Percentiles rank a stretch among this genome's conserved stretches.
These are phyloP conservation scores for Stagonosporopsis vannaccii DNA, from an alignment of 2,329 filamentous ascomycete genomes.

Conservation along the genomic window DNA sequence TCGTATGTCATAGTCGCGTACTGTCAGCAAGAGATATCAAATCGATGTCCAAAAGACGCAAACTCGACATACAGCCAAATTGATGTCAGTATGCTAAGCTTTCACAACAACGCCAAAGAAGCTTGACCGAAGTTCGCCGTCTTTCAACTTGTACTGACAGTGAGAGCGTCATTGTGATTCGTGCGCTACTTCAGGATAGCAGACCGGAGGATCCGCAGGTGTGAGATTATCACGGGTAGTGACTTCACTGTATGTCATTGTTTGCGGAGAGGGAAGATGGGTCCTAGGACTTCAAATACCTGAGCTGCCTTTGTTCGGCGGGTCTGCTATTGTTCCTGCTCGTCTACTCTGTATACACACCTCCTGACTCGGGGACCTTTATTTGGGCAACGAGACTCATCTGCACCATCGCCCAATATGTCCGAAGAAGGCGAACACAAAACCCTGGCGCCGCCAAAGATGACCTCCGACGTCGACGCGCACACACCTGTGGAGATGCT, in stretches of 20 bases:
- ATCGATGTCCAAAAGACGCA: too few relatives aligned
- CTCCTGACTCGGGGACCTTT: neutral
- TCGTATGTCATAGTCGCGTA: neutral
- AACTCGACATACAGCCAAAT: neutral
- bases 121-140: slow-evolving; percentile 2
- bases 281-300: neutral
- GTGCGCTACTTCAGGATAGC: neutral
- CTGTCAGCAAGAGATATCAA: too few relatives aligned
- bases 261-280: slow-evolving; percentile 1
- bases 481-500: slow-evolving; percentile 22
- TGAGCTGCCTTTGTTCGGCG: neutral
- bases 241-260: slow-evolving; percentile 10
- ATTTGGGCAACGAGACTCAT: too few relatives aligned
- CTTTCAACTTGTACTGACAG: neutral
- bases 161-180: slow-evolving; percentile 4
- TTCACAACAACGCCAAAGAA: neutral
- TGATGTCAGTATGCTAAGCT: neutral
- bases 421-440: slow-evolving; percentile 15
- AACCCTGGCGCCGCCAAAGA: slow-evolving; percentile 12
- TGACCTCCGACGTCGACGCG: slow-evolving; percentile 12
- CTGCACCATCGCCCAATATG: neutral
- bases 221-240: slow-evolving; percentile 1
- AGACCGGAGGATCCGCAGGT: neutral
- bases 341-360: neutral
- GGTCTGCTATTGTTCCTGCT: neutral